A percentile compares a stretch with the other conserved stretches of the same genome.
These are phyloP conservation scores for Triadica sebifera DNA, from an alignment of 345 rosid genomes.

Conservation along the genomic window DNA sequence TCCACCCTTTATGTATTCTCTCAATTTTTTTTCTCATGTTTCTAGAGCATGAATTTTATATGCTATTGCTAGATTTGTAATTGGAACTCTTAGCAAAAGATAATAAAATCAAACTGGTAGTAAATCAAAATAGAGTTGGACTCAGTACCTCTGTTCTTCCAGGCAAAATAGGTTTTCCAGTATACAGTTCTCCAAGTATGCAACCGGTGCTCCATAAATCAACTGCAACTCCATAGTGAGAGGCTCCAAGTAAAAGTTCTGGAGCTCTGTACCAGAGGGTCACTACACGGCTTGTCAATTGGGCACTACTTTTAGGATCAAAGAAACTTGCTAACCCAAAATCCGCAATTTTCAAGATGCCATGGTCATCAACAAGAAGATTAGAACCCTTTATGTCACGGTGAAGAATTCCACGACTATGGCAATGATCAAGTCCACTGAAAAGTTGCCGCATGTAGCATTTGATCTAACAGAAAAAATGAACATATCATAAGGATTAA, in stretches of 20 bases:
- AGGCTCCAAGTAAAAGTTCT: conserved; percentile 90
- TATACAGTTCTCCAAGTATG: conserved; percentile 83
- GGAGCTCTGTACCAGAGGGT: conserved; percentile 99
- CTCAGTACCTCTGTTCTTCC: conserved; percentile 86
- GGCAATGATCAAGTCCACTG: conserved; percentile 94
- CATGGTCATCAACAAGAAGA: conserved; percentile 76
- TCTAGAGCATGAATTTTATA: too few species aligned
- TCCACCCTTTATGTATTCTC: too few species aligned
- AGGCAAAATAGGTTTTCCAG: conserved; percentile 83
- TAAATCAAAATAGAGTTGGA: not conserved
- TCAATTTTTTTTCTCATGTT: not conserved
- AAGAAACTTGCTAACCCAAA: conserved; percentile 85
- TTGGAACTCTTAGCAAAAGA: too few species aligned
- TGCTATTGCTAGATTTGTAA: too few species aligned
- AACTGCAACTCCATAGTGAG: conserved; percentile 74
- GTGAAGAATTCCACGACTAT: conserved; percentile 73
- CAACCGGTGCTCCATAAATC: conserved; percentile 98
- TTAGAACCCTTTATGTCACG: conserved; percentile 99
- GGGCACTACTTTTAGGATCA: conserved; percentile 50
- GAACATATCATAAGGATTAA: conserved; percentile 2
- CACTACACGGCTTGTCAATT: conserved; percentile 91
- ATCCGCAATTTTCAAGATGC: conserved; percentile 91
- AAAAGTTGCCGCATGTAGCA: conserved; percentile 96
- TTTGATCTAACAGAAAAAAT: conserved; percentile 55
- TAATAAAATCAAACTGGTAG: not conserved